These are phyloP conservation scores for Linaria vulgaris DNA, from an alignment of 257 asterid genomes.

Conservation along the genomic window DNA sequence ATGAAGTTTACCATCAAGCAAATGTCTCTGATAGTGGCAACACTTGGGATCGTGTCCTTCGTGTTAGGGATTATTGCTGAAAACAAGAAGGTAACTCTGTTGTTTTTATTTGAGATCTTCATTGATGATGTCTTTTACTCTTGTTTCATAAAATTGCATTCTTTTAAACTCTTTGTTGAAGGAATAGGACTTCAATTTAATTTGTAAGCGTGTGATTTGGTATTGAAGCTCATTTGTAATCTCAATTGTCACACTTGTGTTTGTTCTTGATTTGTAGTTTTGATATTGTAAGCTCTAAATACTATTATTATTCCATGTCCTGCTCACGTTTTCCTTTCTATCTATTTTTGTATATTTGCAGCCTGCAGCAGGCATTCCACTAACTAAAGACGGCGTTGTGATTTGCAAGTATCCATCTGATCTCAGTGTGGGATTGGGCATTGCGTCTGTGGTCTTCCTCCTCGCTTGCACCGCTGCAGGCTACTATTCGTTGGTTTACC, in stretches of 20 bases:
- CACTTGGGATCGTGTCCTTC: constrained; percentile 55
- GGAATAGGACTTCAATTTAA: too few species aligned
- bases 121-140: neutral
- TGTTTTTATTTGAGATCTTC: too few species aligned
- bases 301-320: neutral
- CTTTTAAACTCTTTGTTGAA: too few species aligned
- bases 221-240: too few species aligned
- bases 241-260: neutral
- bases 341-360: constrained; percentile 29
- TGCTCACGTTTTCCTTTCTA: constrained; percentile 18
- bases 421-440: constrained; percentile 65
- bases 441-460: constrained; percentile 65
- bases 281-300: neutral
- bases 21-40: constrained; percentile 51
- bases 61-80: constrained; percentile 61
- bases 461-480: constrained; percentile 50
- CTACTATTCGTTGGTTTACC: constrained; percentile 56
- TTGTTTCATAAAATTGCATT: neutral
- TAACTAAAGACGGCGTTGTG: constrained; percentile 51
- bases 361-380: constrained; percentile 70
- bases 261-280: neutral
- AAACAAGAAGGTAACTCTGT: constrained; percentile 57
- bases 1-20: constrained; percentile 59
- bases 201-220: neutral
- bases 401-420: constrained; percentile 81